Base-by-base conservation (phyloP, 176 grass and related monocot species). In the maize (Zea mays) region DNA sequence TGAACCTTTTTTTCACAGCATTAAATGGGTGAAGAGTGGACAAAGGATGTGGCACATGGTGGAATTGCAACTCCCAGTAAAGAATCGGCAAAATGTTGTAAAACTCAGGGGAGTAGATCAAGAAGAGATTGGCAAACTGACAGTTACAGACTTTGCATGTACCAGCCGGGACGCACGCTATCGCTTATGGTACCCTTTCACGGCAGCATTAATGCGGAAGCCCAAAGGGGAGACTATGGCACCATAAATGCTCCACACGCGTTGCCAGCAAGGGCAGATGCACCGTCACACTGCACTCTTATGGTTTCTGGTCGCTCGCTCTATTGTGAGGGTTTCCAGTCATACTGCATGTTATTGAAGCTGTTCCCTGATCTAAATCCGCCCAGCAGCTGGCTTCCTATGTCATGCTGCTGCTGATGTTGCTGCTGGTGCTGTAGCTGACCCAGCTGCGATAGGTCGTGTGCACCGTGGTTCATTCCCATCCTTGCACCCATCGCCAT, bases 321-420 rank as follows among this genome's bases (percentile, higher is more conserved):
- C 82, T 97, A 92, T 85, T 91, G 90, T 72, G 92, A 92, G 19
- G 87, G 76, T 73, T 95, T 99, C 92, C 96, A 99, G 71, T 95
- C 96, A 76, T 95, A 95, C 17, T 67, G 85, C 21, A 99, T 63
- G 81, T 93, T 99, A 90, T 93, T 95, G 77, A 95, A 93, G 86
- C 65, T 89, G 81, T 93, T 93, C 67, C 81, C 83, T 50, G 87
- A 65, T 87, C 92, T 90, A 85, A 98, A 81, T 54, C 89, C 87
- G 7, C 87, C 73, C 81, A 99, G 62, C 20, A 95, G 82, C 47
- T 90, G 92, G 72, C 69, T 92, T 61, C 92, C 90, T 67, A 99
- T 85, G 65, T 99, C 92, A 69, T 92, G 95, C 42, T 92, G 91
- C 10, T 89, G 87, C 49, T 97, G 91, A 27, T 87, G 27, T 27